A percentile compares a stretch with the other conserved stretches of the same genome.
Evolutionary conservation across 768 basidiomycete genomes (phyloP).

Genomic region (Leccinum rimulosum): DNA sequence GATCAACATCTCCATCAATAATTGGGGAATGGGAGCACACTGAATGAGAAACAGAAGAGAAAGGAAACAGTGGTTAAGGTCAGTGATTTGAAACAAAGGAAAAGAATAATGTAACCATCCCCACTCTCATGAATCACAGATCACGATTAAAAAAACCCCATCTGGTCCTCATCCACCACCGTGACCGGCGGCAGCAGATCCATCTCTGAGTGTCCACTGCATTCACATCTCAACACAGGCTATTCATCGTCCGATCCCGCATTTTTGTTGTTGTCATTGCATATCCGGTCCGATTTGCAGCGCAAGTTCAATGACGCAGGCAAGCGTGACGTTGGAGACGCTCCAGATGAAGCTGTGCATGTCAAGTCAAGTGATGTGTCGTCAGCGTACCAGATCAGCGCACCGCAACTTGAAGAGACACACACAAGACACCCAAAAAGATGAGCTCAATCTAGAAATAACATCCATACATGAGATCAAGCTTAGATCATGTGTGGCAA

Average conservation of each 20-base stretch:
- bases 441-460: conserved; percentile 15
- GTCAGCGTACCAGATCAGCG: not conserved
- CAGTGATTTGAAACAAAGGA: not conserved
- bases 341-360: conserved; percentile 37
- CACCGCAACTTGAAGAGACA: not conserved
- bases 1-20: not conserved
- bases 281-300: conserved; percentile 3
- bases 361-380: not conserved
- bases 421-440: conserved; percentile 25
- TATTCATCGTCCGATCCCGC: not conserved
- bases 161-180: not conserved
- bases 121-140: not conserved
- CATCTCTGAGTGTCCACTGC: not conserved
- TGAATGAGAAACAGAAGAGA: not conserved
- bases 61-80: not conserved
- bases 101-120: not conserved
- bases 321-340: conserved; percentile 30
- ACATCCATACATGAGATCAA: not conserved
- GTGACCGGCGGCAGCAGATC: too few relatives aligned
- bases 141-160: not conserved
- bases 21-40: not conserved
- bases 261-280: not conserved
- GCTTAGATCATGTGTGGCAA: not conserved
- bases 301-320: conserved; percentile 20
- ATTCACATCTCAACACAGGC: not conserved